Evolutionary conservation across 2,329 filamentous ascomycete species (phyloP), one percentile per base, ranked within the genome.

Genomic region (Phialophora verrucosa): DNA sequence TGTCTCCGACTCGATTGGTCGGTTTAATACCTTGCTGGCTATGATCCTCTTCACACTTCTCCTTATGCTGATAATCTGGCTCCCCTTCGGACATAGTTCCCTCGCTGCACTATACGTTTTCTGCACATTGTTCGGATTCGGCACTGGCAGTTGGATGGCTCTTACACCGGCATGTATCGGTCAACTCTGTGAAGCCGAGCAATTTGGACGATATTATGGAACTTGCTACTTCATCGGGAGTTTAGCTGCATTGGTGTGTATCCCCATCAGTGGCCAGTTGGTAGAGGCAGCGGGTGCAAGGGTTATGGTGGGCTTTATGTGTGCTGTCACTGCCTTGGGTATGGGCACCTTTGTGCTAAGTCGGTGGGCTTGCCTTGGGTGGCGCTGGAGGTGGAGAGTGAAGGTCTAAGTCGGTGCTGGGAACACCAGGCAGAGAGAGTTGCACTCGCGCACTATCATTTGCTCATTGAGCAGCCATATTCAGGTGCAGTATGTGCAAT

Each of bases 41-140:
- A 74, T 79, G 66, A 77, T 80, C 1, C 49, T 76, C 0, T 59
- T 77, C 11, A 80, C 79, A 0, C 68, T 82, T 1, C 32, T 81
- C 3, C 74, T 80, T 4, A 83, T 82, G 73, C 76, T 76, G 0
- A 75, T 74, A 0, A 74, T 83, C 4, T 80, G 83, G 73, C 73
- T 84, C 1, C 82, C 83, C 0, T 80, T 82, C 65, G 82, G 80
- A 0, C 76, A 79, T 1, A 77, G 73, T 0, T 74, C 76, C 17
- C 73, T 79, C 3, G 74, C 72, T 0, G 80, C 78, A 0, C 70
- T 84, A 2, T 83, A 83, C 62, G 75, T 74, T 0, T 83, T 83
- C 42, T 75, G 79, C 1, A 81, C 79, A 0, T 69, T 84, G 0
- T 84, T 82, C 73, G 83, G 82, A 0, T 82, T 84, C n/a, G 81